Evolutionary conservation across 805 yeast species (phyloP), one percentile per base, ranked within the genome.

Genomic region (Lipomyces sp.): DNA sequence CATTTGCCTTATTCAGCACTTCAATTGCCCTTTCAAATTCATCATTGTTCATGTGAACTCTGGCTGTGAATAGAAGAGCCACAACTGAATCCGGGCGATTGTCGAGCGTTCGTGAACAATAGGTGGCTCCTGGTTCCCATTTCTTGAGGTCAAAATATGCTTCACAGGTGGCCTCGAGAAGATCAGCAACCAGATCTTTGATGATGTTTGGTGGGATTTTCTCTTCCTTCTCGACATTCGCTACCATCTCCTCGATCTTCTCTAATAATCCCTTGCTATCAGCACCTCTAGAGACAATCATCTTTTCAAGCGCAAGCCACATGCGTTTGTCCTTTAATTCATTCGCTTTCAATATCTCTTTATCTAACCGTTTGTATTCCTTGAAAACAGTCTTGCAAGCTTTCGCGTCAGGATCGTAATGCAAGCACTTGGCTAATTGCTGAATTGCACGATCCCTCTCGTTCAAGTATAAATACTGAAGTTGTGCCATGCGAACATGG

Each of bases 381-480:
- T 73, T 67, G 33, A 77, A 68, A 57, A 59, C 53, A 62, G 75
- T 75, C 71, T 87, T 85, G 76, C 97, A 92, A 2, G 77, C 78
- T 34, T 78, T 78, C 70, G 83, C 84, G 69, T 91, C 97, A 76
- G 91, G 90, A 76, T 94, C 94, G 55, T 86, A 82, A 63, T 89
- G 86, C 59, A 94, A 79, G 75, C 98, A 92, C 69, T 84, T 86
- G 71, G 88, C 84, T 33, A 88, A 80, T 51, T 82, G 80, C 65
- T 77, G 80, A 72, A 84, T 77, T 0, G 89, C 83, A 33, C 81
- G 81, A 15, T 84, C 84, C 65, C 82, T 85, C 53, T 86, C 85
- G 50, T 81, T 79, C 51, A 86, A 80, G 5, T 86, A 83, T 71
- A 82, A 87, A 59, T 84, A 77, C 64, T 84, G 84, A 29, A 85